Base-by-base conservation (phyloP, 768 basidiomycete genomes). In the Dacryopinax spathularia region DNA sequence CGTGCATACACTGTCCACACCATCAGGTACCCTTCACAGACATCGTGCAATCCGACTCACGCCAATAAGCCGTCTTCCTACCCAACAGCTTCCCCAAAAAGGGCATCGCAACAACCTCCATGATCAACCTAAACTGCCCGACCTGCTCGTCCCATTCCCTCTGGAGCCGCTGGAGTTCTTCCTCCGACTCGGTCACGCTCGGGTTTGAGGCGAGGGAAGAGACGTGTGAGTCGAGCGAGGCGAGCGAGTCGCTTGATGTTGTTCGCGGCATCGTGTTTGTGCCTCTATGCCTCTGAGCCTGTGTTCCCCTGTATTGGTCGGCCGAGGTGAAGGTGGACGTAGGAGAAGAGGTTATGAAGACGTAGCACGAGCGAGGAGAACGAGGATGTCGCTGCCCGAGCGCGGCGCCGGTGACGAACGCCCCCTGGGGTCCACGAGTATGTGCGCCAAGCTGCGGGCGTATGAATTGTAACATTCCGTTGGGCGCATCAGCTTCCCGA, bases 141-240 rank as follows among this genome's bases (percentile, higher is more conserved):
- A 95, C 70, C 70, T 87, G 89, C 73, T 96, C 93, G 69, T 92
- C 87, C 93, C 93, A 95, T 76, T 96, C 93, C 72, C 87, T 81
- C 73, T 93, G 88, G 1, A 89, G 88, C 67, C 73, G 67, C 22
- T 79, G 82, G 68, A 82, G 84, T 69, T 91, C 89, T 64, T 88
- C 87, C 66, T 84, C 82, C 31, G 68, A 71, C 72, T 84, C 84
- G 71, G 25, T 56, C 25, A 20, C 25, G 48, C 48, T 56, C 48
- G 29, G 48, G 5, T 13, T 29, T 13, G 48, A 56, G 48, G 48
- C 5, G 48, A 56, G 48, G 48, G 48, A 13, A 20, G 48, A 56
- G 13, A 56, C 48, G 13, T 56, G 48, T 29, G 48, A 56, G 48
- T 56, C 48, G 48, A 56, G 48, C 5, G 48, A 56, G 10, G 25